These are phyloP conservation scores for Lipomyces lipofer DNA, from an alignment of 805 yeast genomes.

Conservation along the genomic window DNA sequence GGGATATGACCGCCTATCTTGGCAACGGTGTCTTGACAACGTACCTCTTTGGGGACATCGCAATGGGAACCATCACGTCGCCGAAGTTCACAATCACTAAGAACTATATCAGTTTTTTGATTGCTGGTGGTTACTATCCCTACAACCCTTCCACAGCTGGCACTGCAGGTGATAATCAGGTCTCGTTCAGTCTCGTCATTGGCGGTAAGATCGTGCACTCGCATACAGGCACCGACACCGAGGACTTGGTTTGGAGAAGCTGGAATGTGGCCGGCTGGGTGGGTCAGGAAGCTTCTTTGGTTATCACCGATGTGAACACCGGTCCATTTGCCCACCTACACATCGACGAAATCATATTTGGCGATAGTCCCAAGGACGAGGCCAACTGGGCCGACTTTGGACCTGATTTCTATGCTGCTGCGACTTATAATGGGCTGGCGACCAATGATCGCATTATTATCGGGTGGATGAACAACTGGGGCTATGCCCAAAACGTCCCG, in stretches of 20 bases:
- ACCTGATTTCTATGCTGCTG: constrained; percentile 41
- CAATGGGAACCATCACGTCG: constrained; percentile 5
- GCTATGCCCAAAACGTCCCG: constrained; percentile 44
- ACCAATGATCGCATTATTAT: constrained; percentile 40
- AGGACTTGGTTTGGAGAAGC: not conserved
- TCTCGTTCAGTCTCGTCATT: constrained; percentile 2
- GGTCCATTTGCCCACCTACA: constrained; percentile 6
- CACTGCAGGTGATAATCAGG: not conserved
- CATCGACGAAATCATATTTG: constrained; percentile 11
- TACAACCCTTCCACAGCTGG: not conserved
- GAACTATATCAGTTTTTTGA: not conserved
- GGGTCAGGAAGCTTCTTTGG: constrained; percentile 1
- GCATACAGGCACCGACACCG: not conserved
- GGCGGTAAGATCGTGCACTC: constrained; percentile 1
- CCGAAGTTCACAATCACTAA: constrained; percentile 5
- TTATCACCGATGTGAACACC: constrained; percentile 1
- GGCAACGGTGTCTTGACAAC: constrained; percentile 1
- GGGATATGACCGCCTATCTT: not conserved
- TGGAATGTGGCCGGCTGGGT: constrained; percentile 4
- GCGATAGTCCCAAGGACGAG: constrained; percentile 3
- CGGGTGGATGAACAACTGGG: constrained; percentile 51
- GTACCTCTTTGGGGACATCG: not conserved
- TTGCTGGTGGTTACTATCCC: constrained; percentile 7
- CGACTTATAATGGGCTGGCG: constrained; percentile 40
- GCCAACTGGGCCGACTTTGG: constrained; percentile 17